Evolutionary conservation across 192 early-diverging fungal genomes (phyloP).

Genomic region (Paraglomus brasilianum): DNA sequence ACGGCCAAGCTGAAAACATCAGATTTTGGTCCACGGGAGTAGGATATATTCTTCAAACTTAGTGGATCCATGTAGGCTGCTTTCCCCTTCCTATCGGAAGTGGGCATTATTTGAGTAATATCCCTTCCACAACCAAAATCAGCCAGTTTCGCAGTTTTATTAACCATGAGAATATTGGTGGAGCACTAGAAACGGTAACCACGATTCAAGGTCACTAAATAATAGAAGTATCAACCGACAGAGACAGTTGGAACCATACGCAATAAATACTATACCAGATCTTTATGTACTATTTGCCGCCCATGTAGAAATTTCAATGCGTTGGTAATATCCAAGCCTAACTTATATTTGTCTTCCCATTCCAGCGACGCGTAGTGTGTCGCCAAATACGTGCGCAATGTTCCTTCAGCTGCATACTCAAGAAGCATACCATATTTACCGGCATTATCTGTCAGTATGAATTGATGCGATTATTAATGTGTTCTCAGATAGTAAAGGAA

Average conservation of each 20-base stretch:
- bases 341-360: not conserved
- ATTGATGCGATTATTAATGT: not conserved
- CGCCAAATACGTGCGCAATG: not conserved
- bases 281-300: no score
- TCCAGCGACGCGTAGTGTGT: not conserved
- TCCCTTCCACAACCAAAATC: not conserved
- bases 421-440: not conserved
- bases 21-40: not conserved
- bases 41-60: not conserved
- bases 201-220: not conserved
- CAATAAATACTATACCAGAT: no score
- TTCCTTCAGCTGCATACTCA: slow-evolving; percentile 1
- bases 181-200: not conserved
- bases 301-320: no score
- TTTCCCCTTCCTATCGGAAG: not conserved
- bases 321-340: no score
- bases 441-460: not conserved
- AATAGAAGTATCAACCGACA: not conserved
- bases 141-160: not conserved
- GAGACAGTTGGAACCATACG: no score
- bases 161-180: not conserved
- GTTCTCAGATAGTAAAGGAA: not conserved
- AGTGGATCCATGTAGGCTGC: slow-evolving; percentile 1
- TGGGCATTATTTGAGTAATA: not conserved
- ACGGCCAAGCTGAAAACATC: slow-evolving; percentile 3